Evolutionary conservation across 495 filamentous ascomycete species (phyloP).

Genomic region (Tuber borchii): DNA sequence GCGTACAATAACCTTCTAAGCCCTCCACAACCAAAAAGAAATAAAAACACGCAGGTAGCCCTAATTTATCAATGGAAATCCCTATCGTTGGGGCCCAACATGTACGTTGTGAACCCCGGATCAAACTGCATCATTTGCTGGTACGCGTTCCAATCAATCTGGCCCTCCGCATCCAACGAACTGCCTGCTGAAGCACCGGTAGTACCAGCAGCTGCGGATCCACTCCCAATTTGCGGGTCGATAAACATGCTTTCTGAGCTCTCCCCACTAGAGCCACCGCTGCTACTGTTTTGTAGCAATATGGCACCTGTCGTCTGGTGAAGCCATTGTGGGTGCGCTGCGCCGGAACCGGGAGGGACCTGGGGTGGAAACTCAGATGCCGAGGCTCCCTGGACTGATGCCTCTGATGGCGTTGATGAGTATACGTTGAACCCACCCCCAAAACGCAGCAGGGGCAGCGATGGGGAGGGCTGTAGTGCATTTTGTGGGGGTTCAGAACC

Average conservation of each 20-base stretch:
- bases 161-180: slow-evolving; percentile 12
- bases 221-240: slow-evolving; percentile 12
- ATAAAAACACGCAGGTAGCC: neutral
- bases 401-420: neutral
- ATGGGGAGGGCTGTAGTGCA: neutral
- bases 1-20: neutral
- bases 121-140: slow-evolving; percentile 39
- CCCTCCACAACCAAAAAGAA: neutral
- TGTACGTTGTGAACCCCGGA: slow-evolving; percentile 30
- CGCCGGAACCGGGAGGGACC: neutral
- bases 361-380: neutral
- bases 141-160: slow-evolving; percentile 39
- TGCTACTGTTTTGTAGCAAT: neutral
- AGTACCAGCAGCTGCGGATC: neutral
- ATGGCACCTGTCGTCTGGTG: neutral
- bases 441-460: neutral
- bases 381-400: neutral
- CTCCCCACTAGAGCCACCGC: neutral
- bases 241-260: slow-evolving; percentile 19
- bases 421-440: neutral
- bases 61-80: slow-evolving; percentile 2
- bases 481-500: neutral
- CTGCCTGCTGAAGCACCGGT: neutral
- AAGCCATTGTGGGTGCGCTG: neutral
- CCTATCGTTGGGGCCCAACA: slow-evolving; percentile 25